Base-by-base conservation (phyloP, 495 filamentous ascomycete species). In the Astrothelium macrocarpum region DNA sequence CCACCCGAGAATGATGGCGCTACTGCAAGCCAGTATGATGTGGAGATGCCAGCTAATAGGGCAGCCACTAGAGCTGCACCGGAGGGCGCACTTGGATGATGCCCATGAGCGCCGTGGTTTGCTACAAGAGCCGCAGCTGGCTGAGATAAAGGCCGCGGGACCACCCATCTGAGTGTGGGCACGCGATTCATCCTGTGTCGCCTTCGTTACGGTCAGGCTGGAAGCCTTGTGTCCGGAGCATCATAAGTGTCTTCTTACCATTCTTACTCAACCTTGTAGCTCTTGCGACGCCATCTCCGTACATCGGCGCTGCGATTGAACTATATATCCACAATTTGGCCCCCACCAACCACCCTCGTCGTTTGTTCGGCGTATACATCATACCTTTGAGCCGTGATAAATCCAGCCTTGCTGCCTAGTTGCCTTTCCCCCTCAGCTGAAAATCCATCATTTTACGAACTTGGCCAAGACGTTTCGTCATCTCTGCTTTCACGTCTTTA, bases 101-200 rank as follows among this genome's bases (percentile, higher is more conserved):
- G n/a, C n/a, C n/a, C n/a, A n/a, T n/a, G n/a, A n/a, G n/a, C 34
- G 5, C 34, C 34, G 34, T 39, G 34, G 34, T 39, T 39, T 14
- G 34, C 45, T 18, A 49, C 18, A 16, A 49, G 45, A 49, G 45
- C 45, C 45, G 45, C 45, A 49, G 45, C 45, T 23, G 20, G 45
- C 45, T 56, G 49, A 56, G 49, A 56, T 56, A 56, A 56, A 56
- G 49, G 25, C 5, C 49, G 25, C 25, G 49, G 49, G 49, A 28
- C 49, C 49, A 56, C 49, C 49, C 49, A 29, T 56, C 49, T n/a
- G 23, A 56, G 12, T 9, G 16, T 10, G 29, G 9, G 23, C 12
- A 56, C 5, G 49, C 49, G 12, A 20, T 29, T 20, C 20, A n/a
- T 25, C 25, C 20, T 56, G 49, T 56, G 25, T 29, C 25, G 49